These are phyloP conservation scores for Stephania yunnanensis DNA, from an alignment of 164 flowering plant genomes.

Conservation along the genomic window DNA sequence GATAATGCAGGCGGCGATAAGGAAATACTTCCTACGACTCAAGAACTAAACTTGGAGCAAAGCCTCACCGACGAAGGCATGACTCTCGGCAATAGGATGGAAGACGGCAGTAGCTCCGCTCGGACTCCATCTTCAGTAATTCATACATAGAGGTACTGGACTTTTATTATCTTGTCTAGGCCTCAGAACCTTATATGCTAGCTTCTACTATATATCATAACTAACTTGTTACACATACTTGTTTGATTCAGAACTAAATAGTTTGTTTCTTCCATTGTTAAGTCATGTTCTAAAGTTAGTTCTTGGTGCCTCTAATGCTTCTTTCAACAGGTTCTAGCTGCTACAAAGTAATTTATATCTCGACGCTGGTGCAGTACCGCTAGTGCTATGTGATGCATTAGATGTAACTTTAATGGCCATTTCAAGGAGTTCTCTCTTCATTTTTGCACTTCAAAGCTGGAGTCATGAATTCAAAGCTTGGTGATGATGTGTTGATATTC, in stretches of 20 bases:
- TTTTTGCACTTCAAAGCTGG: background rate
- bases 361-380: background rate
- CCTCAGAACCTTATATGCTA: background rate
- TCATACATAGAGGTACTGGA: background rate
- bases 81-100: constrained; percentile 2
- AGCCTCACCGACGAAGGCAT: constrained; percentile 7
- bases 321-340: background rate
- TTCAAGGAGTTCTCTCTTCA: background rate
- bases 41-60: constrained; percentile 17
- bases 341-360: background rate
- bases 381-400: background rate
- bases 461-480: background rate
- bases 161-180: background rate
- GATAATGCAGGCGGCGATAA: constrained; percentile 21
- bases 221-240: background rate
- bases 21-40: constrained; percentile 13
- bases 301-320: background rate
- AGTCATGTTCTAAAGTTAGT: background rate
- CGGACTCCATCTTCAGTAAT: background rate
- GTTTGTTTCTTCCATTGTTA: background rate
- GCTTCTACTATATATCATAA: background rate
- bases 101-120: constrained; percentile 19
- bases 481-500: background rate
- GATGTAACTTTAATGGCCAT: background rate
- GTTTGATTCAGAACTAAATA: background rate